Base-by-base conservation (phyloP, 1,284 basidiomycete genomes). In the Ustilago loliicola region DNA sequence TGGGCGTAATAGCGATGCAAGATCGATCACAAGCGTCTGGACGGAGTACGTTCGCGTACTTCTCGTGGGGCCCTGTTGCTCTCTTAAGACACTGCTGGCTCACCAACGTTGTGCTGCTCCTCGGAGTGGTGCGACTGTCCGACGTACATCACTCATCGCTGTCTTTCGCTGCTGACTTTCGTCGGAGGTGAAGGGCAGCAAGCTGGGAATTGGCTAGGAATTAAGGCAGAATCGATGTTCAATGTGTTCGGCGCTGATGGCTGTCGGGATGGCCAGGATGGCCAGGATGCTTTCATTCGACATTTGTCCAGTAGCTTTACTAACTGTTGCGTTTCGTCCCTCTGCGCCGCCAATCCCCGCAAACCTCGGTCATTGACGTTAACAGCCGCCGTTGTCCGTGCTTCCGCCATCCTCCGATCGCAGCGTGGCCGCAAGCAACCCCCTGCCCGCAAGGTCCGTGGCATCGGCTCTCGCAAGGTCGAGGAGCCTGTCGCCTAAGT, bases 1-100 rank as follows among this genome's bases (percentile, higher is more conserved):
- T 64, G 84, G 84, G 84, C 80, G 84, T 86, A 85, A 77, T 72
- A 80, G 81, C 64, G 82, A 81, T 86, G 84, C 84, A 61, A 86
- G 13, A 85, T 52, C 64, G 52, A 81, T 29, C 19, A 50, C 15
- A 17, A 21, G 53, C 70, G 66, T 73, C 54, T 48, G 61, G 66
- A 62, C 72, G 61, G 62, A 61, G 59, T 58, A 38, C 40, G 30
- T 42, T 55, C 30, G 58, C 27, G 29, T 45, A 25, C 55, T 67
- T 61, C 61, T 72, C 52, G 70, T 61, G 65, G 70, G 65, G 65
- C 56, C 19, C 61, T 67, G 65, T 29, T 19, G 61, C 57, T 25
- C 36, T n/a, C n/a, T 23, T 21, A 32, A 58, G 68, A 65, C 62
- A 38, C 69, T 34, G 64, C 25, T 72, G 61, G 70, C 64, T 72